A percentile compares a stretch with the other conserved stretches of the same genome.
Evolutionary conservation across 2,329 filamentous ascomycete genomes (phyloP).

Genomic region (Colletotrichum sublineola): DNA sequence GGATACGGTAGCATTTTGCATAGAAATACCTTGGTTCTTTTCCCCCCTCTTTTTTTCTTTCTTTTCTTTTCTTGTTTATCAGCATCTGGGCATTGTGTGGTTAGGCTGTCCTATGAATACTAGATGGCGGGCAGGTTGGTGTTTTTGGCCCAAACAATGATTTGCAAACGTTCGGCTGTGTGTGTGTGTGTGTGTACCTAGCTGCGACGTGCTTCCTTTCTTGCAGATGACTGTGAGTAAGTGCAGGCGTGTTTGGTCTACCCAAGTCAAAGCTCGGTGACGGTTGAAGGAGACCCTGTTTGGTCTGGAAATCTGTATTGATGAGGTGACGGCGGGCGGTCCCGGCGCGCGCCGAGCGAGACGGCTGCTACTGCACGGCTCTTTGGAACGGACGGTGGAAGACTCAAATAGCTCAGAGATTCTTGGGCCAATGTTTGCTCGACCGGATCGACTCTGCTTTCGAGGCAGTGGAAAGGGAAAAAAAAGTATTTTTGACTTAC

Average conservation of each 20-base stretch:
- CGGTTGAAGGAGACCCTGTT: slow-evolving; percentile 13
- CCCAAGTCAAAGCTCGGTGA: slow-evolving; percentile 8
- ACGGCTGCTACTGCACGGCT: slow-evolving; percentile 20
- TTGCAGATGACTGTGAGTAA: neutral
- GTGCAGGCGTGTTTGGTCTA: neutral
- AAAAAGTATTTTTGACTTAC: neutral
- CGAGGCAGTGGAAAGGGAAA: neutral
- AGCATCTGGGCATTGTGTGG: slow-evolving; percentile 46
- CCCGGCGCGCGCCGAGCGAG: slow-evolving; percentile 22
- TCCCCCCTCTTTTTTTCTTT: slow-evolving; percentile 9
- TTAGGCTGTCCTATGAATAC: slow-evolving; percentile 42
- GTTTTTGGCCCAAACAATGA: slow-evolving; percentile 29
- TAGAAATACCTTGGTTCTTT: slow-evolving; percentile 32
- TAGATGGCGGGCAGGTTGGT: slow-evolving; percentile 22
- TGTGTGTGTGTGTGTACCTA: neutral
- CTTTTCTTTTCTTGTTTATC: slow-evolving; percentile 28
- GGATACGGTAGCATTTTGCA: slow-evolving; percentile 36
- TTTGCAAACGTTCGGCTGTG: neutral
- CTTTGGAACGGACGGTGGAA: slow-evolving; percentile 2
- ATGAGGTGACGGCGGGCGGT: slow-evolving; percentile 22
- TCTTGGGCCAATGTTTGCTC: neutral
- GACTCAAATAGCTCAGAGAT: neutral
- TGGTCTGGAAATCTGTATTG: slow-evolving; percentile 15
- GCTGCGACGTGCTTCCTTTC: neutral
- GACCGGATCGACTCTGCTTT: neutral